Conservation (phyloP, 352 stramenopile species). For the Albugo candida region DNA sequence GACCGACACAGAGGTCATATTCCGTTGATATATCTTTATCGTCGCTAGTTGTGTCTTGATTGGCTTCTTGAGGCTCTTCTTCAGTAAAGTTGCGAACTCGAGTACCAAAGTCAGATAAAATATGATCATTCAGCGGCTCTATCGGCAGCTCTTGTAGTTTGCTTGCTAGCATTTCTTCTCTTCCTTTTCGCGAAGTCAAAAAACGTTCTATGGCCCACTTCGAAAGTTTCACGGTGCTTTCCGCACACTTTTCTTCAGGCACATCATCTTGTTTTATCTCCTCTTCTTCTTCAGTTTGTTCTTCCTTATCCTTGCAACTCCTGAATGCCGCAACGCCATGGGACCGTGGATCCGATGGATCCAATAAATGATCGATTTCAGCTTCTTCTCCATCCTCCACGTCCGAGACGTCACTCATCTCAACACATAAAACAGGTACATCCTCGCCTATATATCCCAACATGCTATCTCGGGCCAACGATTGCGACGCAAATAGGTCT, state of each 20-base stretch:
- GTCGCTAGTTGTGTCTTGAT: slow-evolving; percentile 11
- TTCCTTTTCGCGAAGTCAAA: slow-evolving; percentile 29
- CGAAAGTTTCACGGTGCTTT: slow-evolving; percentile 24
- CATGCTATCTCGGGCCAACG: not conserved
- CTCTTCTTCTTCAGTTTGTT: slow-evolving; percentile 1
- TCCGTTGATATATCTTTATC: slow-evolving; percentile 9
- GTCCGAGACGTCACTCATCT: slow-evolving; percentile 11
- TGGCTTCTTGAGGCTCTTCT: slow-evolving; percentile 27
- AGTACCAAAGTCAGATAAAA: slow-evolving; percentile 62
- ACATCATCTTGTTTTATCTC: slow-evolving; percentile 15
- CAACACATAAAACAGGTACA: not conserved
- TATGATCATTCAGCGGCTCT: slow-evolving; percentile 70
- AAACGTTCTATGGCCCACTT: slow-evolving; percentile 58
- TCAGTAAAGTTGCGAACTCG: slow-evolving; percentile 31
- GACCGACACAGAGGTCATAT: no score
- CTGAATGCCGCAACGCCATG: slow-evolving; percentile 7
- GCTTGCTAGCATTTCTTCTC: slow-evolving; percentile 19
- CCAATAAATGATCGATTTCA: slow-evolving; percentile 30
- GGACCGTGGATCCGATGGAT: slow-evolving; percentile 52
- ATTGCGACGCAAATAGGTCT: no score
- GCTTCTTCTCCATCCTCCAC: slow-evolving; percentile 23
- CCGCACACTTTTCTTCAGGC: slow-evolving; percentile 13
- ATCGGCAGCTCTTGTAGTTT: slow-evolving; percentile 12
- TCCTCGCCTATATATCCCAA: not conserved
- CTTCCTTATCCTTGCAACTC: slow-evolving; percentile 1